Percentiles rank a stretch among this genome's conserved stretches.
phyloP scores from a whole-genome alignment of 805 yeast genomes.

The Kodamaea kaohsiungensis region DNA sequence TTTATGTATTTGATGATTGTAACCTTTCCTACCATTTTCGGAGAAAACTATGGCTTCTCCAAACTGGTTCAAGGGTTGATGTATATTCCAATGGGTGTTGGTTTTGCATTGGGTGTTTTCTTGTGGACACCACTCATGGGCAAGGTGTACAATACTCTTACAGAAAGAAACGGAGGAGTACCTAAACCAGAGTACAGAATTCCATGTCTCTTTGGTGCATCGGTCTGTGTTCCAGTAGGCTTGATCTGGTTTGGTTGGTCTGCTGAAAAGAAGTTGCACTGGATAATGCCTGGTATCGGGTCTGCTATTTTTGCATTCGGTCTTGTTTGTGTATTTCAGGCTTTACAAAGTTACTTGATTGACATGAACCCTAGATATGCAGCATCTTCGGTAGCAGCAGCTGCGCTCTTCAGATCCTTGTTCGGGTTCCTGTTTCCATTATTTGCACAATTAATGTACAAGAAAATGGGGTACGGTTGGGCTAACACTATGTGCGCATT shows the following conservation, averaged over 20 bases:
- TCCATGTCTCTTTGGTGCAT: conserved; percentile 50
- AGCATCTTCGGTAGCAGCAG: conserved; percentile 70
- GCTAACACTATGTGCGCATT: conserved; percentile 65
- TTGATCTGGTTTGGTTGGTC: conserved; percentile 75
- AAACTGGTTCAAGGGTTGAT: conserved; percentile 56
- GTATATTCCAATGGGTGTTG: conserved; percentile 59
- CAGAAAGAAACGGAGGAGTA: conserved; percentile 49
- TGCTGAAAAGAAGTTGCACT: conserved; percentile 53
- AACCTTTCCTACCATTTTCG: conserved; percentile 58
- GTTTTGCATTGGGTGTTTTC: conserved; percentile 50
- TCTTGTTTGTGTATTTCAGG: conserved; percentile 63
- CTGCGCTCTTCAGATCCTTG: conserved; percentile 63
- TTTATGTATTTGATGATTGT: conserved; percentile 64
- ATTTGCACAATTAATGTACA: conserved; percentile 60
- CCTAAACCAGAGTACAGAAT: conserved; percentile 62
- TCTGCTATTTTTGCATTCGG: conserved; percentile 60
- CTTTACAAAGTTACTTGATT: conserved; percentile 67
- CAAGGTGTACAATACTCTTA: conserved; percentile 36
- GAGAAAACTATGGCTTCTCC: conserved; percentile 45
- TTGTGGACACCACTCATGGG: conserved; percentile 51
- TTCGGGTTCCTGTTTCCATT: conserved; percentile 73
- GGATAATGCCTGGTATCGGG: conserved; percentile 68
- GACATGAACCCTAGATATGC: conserved; percentile 70
- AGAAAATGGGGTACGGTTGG: conserved; percentile 64
- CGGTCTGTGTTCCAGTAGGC: conserved; percentile 58